Percentiles rank a stretch among this genome's conserved stretches.
phyloP scores from a whole-genome alignment of 495 filamentous ascomycete genomes.

The Cercophora scortea region DNA sequence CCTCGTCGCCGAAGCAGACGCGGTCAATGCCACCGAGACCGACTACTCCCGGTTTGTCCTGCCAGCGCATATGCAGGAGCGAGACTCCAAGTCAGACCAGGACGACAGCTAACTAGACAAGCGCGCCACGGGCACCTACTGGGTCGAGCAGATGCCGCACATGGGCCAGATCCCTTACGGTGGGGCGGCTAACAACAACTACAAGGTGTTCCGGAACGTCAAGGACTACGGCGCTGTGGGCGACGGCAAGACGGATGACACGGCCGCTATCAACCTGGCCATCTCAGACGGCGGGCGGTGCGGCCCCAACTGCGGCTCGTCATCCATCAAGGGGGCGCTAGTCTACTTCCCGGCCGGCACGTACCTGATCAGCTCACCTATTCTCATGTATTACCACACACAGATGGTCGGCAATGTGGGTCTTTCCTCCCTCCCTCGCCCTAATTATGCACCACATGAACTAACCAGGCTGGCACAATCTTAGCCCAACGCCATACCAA shows the following conservation, averaged over 20 bases:
- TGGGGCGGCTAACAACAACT: conserved; percentile 49
- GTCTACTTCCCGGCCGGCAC: conserved; percentile 67
- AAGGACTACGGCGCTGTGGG: conserved; percentile 71
- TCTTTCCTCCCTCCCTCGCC: too few species aligned
- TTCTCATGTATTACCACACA: conserved; percentile 60
- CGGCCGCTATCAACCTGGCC: conserved; percentile 72
- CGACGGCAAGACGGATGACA: conserved; percentile 75
- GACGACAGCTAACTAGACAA: too few species aligned
- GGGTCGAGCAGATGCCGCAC: conserved; percentile 34
- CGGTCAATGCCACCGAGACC: too few species aligned
- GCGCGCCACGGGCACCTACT: conserved; percentile 13
- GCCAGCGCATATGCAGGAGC: too few species aligned
- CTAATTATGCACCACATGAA: too few species aligned
- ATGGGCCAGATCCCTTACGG: conserved; percentile 36
- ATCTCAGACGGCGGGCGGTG: conserved; percentile 65
- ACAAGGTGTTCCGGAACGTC: conserved; percentile 66
- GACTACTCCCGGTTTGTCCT: too few species aligned
- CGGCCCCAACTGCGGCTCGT: conserved; percentile 76
- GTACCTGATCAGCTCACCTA: conserved; percentile 50
- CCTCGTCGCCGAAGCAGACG: too few species aligned
- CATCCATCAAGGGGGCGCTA: conserved; percentile 61
- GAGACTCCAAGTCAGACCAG: too few species aligned
- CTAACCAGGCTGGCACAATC: too few species aligned
- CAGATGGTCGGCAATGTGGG: conserved; percentile 56
- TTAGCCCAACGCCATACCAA: conserved; percentile 51